A percentile compares a stretch with the other conserved stretches of the same genome.
These are phyloP conservation scores for Nothophaeocryptopus gaeumannii DNA, from an alignment of 2,329 filamentous ascomycete genomes.

Conservation along the genomic window DNA sequence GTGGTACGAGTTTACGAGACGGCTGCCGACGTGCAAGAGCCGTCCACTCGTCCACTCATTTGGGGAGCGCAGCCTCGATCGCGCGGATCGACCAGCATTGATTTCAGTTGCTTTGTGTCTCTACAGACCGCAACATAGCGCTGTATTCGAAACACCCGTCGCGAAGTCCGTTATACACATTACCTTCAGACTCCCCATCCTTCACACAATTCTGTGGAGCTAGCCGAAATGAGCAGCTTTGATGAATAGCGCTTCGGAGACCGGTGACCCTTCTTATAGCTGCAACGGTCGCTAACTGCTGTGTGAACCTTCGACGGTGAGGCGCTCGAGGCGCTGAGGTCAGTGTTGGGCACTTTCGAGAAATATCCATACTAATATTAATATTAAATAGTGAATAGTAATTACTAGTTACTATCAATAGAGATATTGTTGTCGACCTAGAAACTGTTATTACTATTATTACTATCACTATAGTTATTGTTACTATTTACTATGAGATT, in stretches of 20 bases:
- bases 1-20: conserved; percentile 15
- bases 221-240: conserved; percentile 18
- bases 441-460: no score
- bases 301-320: no score
- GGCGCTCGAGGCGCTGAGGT: no score
- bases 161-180: not conserved
- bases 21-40: conserved; percentile 17
- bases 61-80: conserved; percentile 14
- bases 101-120: conserved; percentile 14
- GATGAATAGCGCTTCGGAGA: not conserved
- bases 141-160: conserved; percentile 8
- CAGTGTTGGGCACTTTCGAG: no score
- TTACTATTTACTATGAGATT: no score
- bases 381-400: no score
- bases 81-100: conserved; percentile 7
- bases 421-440: no score
- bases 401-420: no score
- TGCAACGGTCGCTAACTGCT: no score
- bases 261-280: conserved; percentile 3
- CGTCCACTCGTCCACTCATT: conserved; percentile 3
- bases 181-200: not conserved
- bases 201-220: conserved; percentile 1
- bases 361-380: no score
- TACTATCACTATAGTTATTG: no score
- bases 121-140: not conserved